These are phyloP conservation scores for Suillus hirtellus DNA, from an alignment of 768 basidiomycete species.

Conservation along the genomic window DNA sequence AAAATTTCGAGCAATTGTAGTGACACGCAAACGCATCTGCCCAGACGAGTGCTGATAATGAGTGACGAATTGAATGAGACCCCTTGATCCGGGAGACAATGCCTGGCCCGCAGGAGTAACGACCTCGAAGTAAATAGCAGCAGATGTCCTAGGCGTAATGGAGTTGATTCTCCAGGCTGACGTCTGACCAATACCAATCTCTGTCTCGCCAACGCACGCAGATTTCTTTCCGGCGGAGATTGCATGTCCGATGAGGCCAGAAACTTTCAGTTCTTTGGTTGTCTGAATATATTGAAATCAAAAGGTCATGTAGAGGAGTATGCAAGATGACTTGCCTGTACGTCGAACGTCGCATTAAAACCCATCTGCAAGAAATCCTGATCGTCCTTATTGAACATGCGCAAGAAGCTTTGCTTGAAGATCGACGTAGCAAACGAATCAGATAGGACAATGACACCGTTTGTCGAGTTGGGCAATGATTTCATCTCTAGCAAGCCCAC, in stretches of 20 bases:
- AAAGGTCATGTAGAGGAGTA: neutral
- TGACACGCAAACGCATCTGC: slow-evolving; percentile 94
- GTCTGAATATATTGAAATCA: slow-evolving; percentile 52
- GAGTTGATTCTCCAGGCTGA: slow-evolving; percentile 98
- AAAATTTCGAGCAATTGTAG: slow-evolving; percentile 96
- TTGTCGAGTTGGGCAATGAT: slow-evolving; percentile 90
- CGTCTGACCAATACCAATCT: slow-evolving; percentile 98
- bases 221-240: slow-evolving; percentile 98
- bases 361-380: slow-evolving; percentile 94
- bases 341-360: slow-evolving; percentile 98
- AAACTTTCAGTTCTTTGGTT: slow-evolving; percentile 98
- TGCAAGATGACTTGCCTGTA: slow-evolving; percentile 59
- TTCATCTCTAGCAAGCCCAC: slow-evolving; percentile 99
- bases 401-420: slow-evolving; percentile 97
- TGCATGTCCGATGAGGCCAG: slow-evolving; percentile 95
- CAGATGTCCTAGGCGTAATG: slow-evolving; percentile 82
- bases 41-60: slow-evolving; percentile 98
- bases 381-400: slow-evolving; percentile 90
- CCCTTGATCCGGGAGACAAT: slow-evolving; percentile 83
- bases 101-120: slow-evolving; percentile 97
- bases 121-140: slow-evolving; percentile 97
- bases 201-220: slow-evolving; percentile 95
- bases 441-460: slow-evolving; percentile 93
- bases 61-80: slow-evolving; percentile 96
- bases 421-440: slow-evolving; percentile 98